Percentiles rank a stretch among this genome's conserved stretches.
Conservation (phyloP, 768 basidiomycete species). For the Leccinum fibrillosum region DNA sequence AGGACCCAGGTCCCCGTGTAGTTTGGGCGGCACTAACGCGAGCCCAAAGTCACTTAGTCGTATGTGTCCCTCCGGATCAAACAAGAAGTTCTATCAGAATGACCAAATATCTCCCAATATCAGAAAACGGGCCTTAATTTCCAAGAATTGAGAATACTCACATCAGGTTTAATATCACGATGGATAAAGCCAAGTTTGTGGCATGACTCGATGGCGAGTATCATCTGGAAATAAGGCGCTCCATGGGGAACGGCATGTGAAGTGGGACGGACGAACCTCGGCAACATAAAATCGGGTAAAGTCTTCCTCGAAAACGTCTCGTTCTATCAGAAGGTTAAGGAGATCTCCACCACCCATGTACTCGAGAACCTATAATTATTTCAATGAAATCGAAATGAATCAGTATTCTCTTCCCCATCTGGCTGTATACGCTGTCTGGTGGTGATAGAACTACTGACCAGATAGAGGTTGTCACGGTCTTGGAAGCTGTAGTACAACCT, state of each 20-base stretch:
- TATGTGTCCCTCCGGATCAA: constrained; percentile 91
- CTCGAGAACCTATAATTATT: constrained; percentile 68
- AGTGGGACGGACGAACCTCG: constrained; percentile 54
- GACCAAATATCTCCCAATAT: constrained; percentile 20
- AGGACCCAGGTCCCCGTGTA: constrained; percentile 21
- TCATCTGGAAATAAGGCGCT: constrained; percentile 62
- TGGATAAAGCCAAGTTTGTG: constrained; percentile 97
- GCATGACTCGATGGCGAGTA: constrained; percentile 89
- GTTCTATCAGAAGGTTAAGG: constrained; percentile 91
- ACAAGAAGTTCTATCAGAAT: constrained; percentile 80
- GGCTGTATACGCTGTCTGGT: constrained; percentile 17
- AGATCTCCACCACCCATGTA: constrained; percentile 98
- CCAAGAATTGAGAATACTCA: constrained; percentile 37
- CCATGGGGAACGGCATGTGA: constrained; percentile 17
- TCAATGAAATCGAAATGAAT: constrained; percentile 59
- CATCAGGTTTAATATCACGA: constrained; percentile 95
- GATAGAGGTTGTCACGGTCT: constrained; percentile 91
- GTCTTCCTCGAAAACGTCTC: constrained; percentile 86
- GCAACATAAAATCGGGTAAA: constrained; percentile 93
- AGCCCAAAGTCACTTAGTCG: constrained; percentile 94
- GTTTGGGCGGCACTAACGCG: constrained; percentile 60
- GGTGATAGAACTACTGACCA: constrained; percentile 57
- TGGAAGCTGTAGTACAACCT: constrained; percentile 91
- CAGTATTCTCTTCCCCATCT: constrained; percentile 31
- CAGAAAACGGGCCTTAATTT: constrained; percentile 29